Conservation (phyloP, 495 filamentous ascomycete species). For the Talaromyces wortmannii region DNA sequence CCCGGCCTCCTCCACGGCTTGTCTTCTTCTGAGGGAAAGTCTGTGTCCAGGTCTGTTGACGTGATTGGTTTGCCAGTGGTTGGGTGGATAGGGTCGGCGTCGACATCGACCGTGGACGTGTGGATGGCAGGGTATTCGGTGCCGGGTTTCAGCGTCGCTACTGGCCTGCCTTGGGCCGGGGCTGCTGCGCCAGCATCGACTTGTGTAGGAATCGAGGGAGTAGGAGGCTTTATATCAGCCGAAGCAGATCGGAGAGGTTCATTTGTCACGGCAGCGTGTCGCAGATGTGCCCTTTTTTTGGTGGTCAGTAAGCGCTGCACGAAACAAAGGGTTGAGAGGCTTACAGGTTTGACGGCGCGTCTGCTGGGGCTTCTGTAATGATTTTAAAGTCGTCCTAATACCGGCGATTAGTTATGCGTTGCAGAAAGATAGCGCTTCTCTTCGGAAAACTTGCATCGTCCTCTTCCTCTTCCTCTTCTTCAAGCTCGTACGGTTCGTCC, state of each 20-base stretch:
- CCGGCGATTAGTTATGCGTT: constrained; percentile 11
- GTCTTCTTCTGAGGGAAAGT: constrained; percentile 68
- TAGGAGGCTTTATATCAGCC: constrained; percentile 35
- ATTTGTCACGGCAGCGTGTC: constrained; percentile 46
- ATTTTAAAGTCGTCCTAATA: constrained; percentile 79
- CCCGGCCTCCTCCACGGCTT: constrained; percentile 96
- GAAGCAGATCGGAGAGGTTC: constrained; percentile 57
- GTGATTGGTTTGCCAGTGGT: constrained; percentile 64
- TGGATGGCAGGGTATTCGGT: constrained; percentile 58
- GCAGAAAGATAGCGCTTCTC: background rate
- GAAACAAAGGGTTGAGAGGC: constrained; percentile 3
- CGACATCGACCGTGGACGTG: constrained; percentile 75
- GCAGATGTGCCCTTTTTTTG: constrained; percentile 45
- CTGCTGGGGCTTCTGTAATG: constrained; percentile 78
- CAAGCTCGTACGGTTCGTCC: constrained; percentile 62
- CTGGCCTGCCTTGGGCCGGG: constrained; percentile 20
- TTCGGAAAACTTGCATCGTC: constrained; percentile 51
- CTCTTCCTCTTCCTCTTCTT: constrained; percentile 67
- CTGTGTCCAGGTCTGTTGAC: constrained; percentile 69
- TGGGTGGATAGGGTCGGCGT: constrained; percentile 74
- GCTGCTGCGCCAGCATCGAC: constrained; percentile 40
- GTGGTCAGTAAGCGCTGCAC: constrained; percentile 23
- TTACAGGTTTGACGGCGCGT: constrained; percentile 59
- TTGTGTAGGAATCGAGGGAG: constrained; percentile 29
- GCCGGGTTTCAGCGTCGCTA: constrained; percentile 41